A percentile compares a stretch with the other conserved stretches of the same genome.
phyloP scores from a whole-genome alignment of 495 filamentous ascomycete genomes.

The Penicillium turbatum region DNA sequence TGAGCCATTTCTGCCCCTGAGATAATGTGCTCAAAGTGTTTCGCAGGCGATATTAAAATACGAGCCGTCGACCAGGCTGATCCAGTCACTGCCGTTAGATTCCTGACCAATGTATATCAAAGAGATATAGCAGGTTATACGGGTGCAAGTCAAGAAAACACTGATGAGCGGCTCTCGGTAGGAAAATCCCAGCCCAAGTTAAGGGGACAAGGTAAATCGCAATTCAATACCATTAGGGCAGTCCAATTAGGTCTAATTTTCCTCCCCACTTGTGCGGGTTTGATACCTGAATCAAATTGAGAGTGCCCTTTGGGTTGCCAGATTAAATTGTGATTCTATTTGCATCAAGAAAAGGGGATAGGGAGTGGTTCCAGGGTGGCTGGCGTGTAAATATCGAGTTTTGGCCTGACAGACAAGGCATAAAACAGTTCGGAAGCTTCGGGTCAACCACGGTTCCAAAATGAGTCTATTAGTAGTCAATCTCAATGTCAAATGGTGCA shows the following conservation, averaged over 20 bases:
- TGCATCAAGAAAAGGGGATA: no score
- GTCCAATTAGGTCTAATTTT: neutral
- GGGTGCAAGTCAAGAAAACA: no score
- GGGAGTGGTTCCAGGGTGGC: neutral
- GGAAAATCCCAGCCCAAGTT: neutral
- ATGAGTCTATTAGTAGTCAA: neutral
- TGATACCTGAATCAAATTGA: neutral
- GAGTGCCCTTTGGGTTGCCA: neutral
- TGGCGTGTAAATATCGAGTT: neutral
- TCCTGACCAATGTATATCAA: neutral
- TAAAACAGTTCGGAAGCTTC: neutral
- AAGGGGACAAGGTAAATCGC: neutral
- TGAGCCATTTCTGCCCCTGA: neutral
- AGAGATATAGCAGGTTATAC: no score
- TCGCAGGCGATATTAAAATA: neutral
- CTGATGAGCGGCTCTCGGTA: neutral
- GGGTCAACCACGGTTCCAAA: constrained; percentile 1
- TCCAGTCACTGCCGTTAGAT: neutral
- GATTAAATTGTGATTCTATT: neutral
- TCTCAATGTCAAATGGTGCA: neutral
- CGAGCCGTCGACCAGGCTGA: neutral
- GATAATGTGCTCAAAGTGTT: neutral
- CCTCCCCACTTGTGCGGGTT: neutral
- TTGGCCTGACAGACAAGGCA: neutral
- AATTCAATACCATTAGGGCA: neutral